Conservation (phyloP, 2,329 filamentous ascomycete genomes). For the Aspergillus glaucus region DNA sequence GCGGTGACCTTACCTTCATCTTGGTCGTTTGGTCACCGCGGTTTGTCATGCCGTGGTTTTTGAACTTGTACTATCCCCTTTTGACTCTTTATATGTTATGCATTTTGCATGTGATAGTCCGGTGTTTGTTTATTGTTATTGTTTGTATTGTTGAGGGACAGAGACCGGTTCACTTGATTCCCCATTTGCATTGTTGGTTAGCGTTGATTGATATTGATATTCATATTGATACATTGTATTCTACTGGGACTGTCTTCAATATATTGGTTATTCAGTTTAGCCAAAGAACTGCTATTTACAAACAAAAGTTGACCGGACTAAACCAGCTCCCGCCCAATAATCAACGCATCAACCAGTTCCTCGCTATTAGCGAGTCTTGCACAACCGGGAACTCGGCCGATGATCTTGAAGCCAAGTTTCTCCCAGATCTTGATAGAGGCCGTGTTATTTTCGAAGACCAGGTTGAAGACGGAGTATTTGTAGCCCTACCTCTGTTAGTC, state of each 20-base stretch:
- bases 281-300: neutral
- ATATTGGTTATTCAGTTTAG: neutral
- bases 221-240: constrained; percentile 4
- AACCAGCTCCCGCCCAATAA: constrained; percentile 29
- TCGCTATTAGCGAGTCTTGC: constrained; percentile 31
- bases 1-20: constrained; percentile 18
- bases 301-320: neutral
- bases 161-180: constrained; percentile 12
- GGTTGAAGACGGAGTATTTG: constrained; percentile 37
- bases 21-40: constrained; percentile 9
- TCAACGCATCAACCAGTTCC: constrained; percentile 34
- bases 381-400: constrained; percentile 32
- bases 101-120: constrained; percentile 6
- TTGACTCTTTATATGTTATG: constrained; percentile 8
- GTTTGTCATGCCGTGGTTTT: constrained; percentile 4
- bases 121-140: constrained; percentile 9
- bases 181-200: constrained; percentile 13
- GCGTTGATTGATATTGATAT: constrained; percentile 2
- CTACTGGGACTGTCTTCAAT: constrained; percentile 1
- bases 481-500: constrained; percentile 24
- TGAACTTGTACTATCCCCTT: constrained; percentile 4
- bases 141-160: constrained; percentile 11
- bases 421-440: constrained; percentile 36
- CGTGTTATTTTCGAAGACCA: constrained; percentile 36
- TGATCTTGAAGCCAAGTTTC: constrained; percentile 30